These are phyloP conservation scores for Trichoderma aggressivum DNA, from an alignment of 2,329 filamentous ascomycete species.

Conservation along the genomic window DNA sequence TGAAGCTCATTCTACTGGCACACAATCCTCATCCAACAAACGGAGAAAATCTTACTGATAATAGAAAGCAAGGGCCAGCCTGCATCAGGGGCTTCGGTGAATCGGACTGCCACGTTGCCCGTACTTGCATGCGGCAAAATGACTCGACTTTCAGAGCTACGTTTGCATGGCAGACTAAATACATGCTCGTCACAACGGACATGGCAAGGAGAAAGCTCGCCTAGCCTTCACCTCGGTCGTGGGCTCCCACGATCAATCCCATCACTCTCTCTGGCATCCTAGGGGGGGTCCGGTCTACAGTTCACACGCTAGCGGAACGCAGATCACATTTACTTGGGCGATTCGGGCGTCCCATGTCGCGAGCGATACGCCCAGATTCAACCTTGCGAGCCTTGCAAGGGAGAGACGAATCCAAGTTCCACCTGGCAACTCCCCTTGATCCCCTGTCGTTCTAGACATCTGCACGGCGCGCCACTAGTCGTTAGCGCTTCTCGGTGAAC, in stretches of 20 bases:
- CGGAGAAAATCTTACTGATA: neutral
- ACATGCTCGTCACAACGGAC: neutral
- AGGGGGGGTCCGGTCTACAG: neutral
- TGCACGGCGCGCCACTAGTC: slow-evolving; percentile 17
- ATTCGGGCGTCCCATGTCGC: neutral
- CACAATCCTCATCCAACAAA: neutral
- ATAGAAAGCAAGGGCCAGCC: neutral
- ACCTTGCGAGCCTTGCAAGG: neutral
- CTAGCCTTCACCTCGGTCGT: neutral
- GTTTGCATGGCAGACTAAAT: neutral
- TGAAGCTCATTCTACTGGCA: neutral
- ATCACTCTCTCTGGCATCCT: neutral
- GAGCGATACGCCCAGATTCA: neutral
- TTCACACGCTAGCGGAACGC: neutral
- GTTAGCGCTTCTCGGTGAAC: slow-evolving; percentile 22
- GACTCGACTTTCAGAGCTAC: neutral
- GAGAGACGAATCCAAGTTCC: slow-evolving; percentile 4
- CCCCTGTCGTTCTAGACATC: slow-evolving; percentile 17
- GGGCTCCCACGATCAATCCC: neutral
- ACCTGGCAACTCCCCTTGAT: slow-evolving; percentile 11
- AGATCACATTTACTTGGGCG: neutral
- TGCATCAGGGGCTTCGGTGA: neutral
- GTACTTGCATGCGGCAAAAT: neutral
- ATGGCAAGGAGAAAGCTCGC: neutral
- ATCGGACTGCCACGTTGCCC: neutral